Conservation (phyloP, 176 grass and related monocot genomes). For the Saccharum officinarum region DNA sequence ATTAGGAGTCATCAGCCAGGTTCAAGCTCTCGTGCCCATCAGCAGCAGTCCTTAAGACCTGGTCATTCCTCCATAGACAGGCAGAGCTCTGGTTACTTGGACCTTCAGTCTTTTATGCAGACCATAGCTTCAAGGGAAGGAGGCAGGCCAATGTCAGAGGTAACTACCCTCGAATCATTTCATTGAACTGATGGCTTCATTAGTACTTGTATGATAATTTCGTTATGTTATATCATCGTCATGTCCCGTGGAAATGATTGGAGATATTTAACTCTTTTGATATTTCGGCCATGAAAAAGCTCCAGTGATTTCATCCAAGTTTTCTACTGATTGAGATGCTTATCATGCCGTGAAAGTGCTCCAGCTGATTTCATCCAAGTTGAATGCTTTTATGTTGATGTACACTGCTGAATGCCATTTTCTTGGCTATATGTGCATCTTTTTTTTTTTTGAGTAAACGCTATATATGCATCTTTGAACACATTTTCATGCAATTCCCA, state of each 20-base stretch:
- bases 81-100: slow-evolving; percentile 44
- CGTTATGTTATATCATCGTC: not conserved
- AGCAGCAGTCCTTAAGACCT: slow-evolving; percentile 44
- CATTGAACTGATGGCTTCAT: slow-evolving; percentile 7
- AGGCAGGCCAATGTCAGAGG: slow-evolving; percentile 54
- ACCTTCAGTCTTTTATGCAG: slow-evolving; percentile 65
- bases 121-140: slow-evolving; percentile 59
- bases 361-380: no score
- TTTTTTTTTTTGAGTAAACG: no score
- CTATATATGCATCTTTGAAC: not conserved
- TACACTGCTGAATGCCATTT: not conserved
- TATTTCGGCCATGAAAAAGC: not conserved
- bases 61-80: slow-evolving; percentile 40
- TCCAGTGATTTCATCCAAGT: not conserved
- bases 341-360: no score
- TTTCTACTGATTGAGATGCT: no score
- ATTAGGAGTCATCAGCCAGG: slow-evolving; percentile 44
- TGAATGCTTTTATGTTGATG: not conserved
- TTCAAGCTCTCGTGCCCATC: slow-evolving; percentile 39
- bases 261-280: not conserved
- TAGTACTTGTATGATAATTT: not conserved
- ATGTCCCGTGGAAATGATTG: not conserved
- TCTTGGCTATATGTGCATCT: not conserved
- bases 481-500: not conserved
- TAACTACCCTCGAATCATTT: slow-evolving; percentile 14